Conservation (phyloP, 805 yeast species). For the Starmerella apicola region DNA sequence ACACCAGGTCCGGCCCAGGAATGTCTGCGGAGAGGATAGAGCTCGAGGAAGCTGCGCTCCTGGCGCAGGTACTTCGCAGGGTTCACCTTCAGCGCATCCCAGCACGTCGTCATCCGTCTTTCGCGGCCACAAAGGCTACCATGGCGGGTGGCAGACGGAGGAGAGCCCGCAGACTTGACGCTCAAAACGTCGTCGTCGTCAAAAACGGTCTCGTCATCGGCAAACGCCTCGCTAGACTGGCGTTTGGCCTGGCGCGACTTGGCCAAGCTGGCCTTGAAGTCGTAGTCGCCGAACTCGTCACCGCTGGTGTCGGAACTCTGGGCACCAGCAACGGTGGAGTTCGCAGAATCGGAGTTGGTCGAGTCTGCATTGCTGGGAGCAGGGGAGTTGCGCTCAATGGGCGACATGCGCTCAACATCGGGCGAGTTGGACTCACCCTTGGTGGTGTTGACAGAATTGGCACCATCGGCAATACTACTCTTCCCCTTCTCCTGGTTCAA, state of each 20-base stretch:
- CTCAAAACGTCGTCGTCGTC: constrained; percentile 1
- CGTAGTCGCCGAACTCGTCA: neutral
- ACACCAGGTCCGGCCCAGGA: constrained; percentile 23
- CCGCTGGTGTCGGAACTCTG: neutral
- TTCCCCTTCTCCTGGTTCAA: neutral
- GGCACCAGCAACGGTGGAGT: neutral
- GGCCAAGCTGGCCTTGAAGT: neutral
- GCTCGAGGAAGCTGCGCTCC: constrained; percentile 23
- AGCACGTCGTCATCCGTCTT: constrained; percentile 24
- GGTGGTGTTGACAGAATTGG: neutral
- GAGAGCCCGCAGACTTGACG: neutral
- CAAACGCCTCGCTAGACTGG: neutral
- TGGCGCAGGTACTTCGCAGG: constrained; percentile 24
- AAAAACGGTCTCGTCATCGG: neutral
- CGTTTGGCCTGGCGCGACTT: neutral
- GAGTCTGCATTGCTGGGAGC: neutral
- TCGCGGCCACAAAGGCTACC: constrained; percentile 2
- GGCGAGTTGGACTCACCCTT: neutral
- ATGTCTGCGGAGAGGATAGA: constrained; percentile 25
- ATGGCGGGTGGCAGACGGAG: no score
- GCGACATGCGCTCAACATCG: neutral
- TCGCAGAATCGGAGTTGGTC: neutral
- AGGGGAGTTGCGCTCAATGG: neutral
- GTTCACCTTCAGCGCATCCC: constrained; percentile 23
- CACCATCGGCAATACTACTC: neutral